Evolutionary conservation across 345 rosid genomes (phyloP).

Genomic region (Gossypium anomalum): DNA sequence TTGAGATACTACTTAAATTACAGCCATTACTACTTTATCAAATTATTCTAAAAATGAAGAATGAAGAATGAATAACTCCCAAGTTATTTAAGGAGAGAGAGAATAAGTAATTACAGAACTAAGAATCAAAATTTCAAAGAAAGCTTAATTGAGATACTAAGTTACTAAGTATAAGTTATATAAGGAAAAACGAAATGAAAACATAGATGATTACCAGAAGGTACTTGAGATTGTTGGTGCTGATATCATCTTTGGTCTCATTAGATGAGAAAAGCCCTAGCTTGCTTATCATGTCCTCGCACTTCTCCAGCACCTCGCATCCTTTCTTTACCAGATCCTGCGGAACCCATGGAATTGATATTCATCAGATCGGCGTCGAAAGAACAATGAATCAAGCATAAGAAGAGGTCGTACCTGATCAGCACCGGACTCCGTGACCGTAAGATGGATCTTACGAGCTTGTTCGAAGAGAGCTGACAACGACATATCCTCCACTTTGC

Average conservation of each 20-base stretch:
- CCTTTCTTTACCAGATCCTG: constrained; percentile 74
- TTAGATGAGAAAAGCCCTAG: constrained; percentile 78
- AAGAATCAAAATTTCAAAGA: not conserved
- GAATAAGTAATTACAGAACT: not conserved
- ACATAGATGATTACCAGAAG: constrained; percentile 47
- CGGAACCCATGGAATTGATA: not conserved
- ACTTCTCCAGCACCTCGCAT: constrained; percentile 55
- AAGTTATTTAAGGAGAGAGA: not conserved
- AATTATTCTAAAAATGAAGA: not conserved
- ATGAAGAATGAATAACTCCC: not conserved
- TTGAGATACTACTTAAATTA: not conserved
- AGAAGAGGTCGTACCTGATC: constrained; percentile 49
- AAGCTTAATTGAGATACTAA: not conserved
- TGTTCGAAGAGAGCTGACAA: constrained; percentile 68
- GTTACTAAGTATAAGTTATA: not conserved
- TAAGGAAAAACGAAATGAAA: not conserved
- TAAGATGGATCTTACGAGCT: constrained; percentile 64
- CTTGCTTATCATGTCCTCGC: constrained; percentile 79
- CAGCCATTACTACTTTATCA: not conserved
- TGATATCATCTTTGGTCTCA: constrained; percentile 83
- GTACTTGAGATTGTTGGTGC: constrained; percentile 80
- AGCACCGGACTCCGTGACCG: constrained; percentile 47
- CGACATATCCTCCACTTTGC: constrained; percentile 56
- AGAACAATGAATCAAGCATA: constrained; percentile 2
- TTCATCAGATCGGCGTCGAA: not conserved